A percentile compares a stretch with the other conserved stretches of the same genome.
phyloP scores from a whole-genome alignment of 75 land plant genomes.

The Larix kaempferi region DNA sequence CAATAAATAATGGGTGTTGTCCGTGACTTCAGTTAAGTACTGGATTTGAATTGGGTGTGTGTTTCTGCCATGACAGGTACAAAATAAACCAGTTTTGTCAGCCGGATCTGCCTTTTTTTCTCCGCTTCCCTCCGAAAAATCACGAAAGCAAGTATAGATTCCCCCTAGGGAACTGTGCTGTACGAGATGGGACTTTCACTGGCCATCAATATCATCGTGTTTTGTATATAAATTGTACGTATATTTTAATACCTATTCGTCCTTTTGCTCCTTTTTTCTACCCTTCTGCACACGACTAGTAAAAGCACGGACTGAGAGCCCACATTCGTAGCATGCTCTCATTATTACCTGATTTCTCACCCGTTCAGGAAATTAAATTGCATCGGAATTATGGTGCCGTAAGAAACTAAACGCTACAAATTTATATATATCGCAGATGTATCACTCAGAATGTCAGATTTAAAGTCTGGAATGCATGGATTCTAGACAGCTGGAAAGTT shows the following conservation, averaged over 20 bases:
- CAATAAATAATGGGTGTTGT: too few relatives aligned
- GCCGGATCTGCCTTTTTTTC: not conserved
- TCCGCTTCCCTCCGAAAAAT: not conserved
- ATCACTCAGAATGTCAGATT: too few relatives aligned
- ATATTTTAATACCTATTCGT: not conserved
- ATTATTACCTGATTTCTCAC: not conserved
- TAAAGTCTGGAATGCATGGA: too few relatives aligned
- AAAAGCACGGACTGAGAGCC: too few relatives aligned
- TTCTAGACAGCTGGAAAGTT: constrained; percentile 7
- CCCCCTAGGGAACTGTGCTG: constrained; percentile 4
- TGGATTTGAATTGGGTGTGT: too few relatives aligned
- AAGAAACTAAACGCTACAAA: too few relatives aligned
- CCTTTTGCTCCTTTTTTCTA: not conserved
- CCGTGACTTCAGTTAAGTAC: too few relatives aligned
- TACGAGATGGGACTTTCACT: constrained; percentile 3
- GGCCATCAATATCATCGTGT: not conserved
- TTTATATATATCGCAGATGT: too few relatives aligned
- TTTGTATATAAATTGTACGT: not conserved
- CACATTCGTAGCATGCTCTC: not conserved
- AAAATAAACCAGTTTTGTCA: too few relatives aligned
- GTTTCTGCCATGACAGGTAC: too few relatives aligned
- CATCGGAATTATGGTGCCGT: too few relatives aligned
- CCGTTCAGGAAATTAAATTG: not conserved
- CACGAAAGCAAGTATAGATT: not conserved
- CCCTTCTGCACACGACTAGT: too few relatives aligned